Evolutionary conservation across 1,139 yeast species (phyloP), one percentile per base, ranked within the genome.

Genomic region (Taiozyma sp.): DNA sequence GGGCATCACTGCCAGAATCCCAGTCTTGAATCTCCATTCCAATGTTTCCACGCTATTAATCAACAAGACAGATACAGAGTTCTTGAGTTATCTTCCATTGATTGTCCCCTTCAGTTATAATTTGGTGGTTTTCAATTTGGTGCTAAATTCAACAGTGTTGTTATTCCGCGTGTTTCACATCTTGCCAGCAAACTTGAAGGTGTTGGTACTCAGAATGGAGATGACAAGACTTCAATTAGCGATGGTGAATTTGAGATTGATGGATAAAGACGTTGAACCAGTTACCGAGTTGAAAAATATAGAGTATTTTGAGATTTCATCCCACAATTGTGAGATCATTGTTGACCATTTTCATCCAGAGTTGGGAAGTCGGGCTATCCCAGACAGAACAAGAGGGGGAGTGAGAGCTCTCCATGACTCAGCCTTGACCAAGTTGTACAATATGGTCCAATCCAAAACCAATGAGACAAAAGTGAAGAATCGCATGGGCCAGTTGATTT

Each of bases 301-400:
- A 29, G 30, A 49, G 16, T 49, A 50, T 21, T 47, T 54, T 40
- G 54, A 47, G 35, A 13, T 50, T 8, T 43, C 47, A 13, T 49
- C 55, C 2, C 49, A 45, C 10, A 41, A 42, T 14, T 37, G 24
- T 22, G 49, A 49, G 7, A 29, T 55, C 4, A 34, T 26, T 9
- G 30, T 43, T 7, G 40, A 42, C 9, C 50, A 47, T 42, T 16
- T 50, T 1, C 56, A 55, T 44, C 58, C 58, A 19, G 55, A 51
- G 34, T 32, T 4, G 49, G 51, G 8, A 39, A 26, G 10, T 50
- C 41, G 22, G 41, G 29, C 8, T 44, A 7, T 21, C 2, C 24
- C 24, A 10, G 24, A 32, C 19, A 19, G 24, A 19, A 19, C 24
- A 37, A 19, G 13, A 19, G 24, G 14, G 4, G 41, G 8, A 21